A percentile compares a stretch with the other conserved stretches of the same genome.
Conservation (phyloP, 2,329 filamentous ascomycete species). For the Epichloe amarillans region DNA sequence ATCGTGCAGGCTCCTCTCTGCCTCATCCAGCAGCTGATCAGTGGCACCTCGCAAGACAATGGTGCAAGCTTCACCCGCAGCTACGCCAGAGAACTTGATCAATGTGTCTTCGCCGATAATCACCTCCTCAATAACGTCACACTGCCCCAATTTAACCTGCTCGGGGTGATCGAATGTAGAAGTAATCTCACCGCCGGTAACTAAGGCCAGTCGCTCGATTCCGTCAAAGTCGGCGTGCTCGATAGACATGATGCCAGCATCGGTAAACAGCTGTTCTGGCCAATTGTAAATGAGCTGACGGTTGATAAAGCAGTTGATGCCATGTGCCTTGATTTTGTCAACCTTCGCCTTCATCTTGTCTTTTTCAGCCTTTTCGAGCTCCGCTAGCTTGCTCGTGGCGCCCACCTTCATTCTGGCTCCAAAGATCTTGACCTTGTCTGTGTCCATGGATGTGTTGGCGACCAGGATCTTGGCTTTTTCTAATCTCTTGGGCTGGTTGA, state of each 20-base stretch:
- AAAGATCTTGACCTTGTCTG: constrained; percentile 99
- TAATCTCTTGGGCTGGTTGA: constrained; percentile 93
- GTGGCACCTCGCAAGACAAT: constrained; percentile 93
- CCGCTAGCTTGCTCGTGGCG: constrained; percentile 92
- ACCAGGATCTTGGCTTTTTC: constrained; percentile 98
- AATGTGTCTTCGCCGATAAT: constrained; percentile 97
- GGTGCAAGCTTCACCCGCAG: constrained; percentile 87
- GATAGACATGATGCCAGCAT: constrained; percentile 95
- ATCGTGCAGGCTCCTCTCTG: constrained; percentile 90
- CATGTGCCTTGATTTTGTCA: constrained; percentile 95
- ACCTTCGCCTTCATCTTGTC: constrained; percentile 99
- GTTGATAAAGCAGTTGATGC: constrained; percentile 99
- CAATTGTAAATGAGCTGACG: constrained; percentile 99
- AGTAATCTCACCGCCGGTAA: constrained; percentile 93
- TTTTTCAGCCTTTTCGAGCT: constrained; percentile 92
- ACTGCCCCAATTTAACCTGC: constrained; percentile 88
- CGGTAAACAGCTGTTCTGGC: constrained; percentile 97
- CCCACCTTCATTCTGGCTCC: constrained; percentile 93
- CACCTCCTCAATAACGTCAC: constrained; percentile 91
- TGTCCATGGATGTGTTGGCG: constrained; percentile 98
- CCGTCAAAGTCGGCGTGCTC: constrained; percentile 99
- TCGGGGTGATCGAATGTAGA: constrained; percentile 98
- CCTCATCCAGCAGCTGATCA: constrained; percentile 92
- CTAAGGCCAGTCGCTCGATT: constrained; percentile 84
- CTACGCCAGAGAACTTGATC: constrained; percentile 94